Conservation (phyloP, 805 yeast genomes). For the Cyberlindnera saturnus region DNA sequence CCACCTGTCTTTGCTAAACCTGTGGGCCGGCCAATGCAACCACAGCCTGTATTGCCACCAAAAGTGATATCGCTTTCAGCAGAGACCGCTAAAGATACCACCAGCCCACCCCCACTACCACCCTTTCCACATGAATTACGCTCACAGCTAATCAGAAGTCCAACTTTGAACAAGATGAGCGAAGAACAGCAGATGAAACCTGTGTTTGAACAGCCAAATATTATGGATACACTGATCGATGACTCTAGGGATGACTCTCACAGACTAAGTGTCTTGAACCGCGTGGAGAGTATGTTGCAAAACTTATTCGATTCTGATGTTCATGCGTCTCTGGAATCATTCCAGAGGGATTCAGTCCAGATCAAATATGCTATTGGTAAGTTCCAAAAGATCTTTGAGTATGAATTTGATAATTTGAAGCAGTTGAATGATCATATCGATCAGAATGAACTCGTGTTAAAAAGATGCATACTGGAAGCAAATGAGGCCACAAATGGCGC, state of each 20-base stretch:
- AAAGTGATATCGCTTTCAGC: constrained; percentile 9
- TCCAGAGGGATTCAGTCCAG: constrained; percentile 17
- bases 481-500: constrained; percentile 28
- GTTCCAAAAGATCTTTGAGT: constrained; percentile 29
- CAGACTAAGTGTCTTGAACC: constrained; percentile 3
- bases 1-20: constrained; percentile 40
- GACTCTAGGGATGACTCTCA: constrained; percentile 1
- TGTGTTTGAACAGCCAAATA: constrained; percentile 19
- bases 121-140: constrained; percentile 31
- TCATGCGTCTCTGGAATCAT: constrained; percentile 15
- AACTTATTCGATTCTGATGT: constrained; percentile 20
- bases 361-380: constrained; percentile 31
- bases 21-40: constrained; percentile 3
- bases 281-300: constrained; percentile 20
- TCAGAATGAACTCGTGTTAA: constrained; percentile 25
- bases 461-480: constrained; percentile 25
- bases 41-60: constrained; percentile 31
- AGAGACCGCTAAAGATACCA: background rate
- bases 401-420: constrained; percentile 28
- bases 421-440: constrained; percentile 21
- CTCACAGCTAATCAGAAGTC: constrained; percentile 12
- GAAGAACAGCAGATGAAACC: constrained; percentile 5
- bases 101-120: constrained; percentile 31
- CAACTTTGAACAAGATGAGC: constrained; percentile 10
- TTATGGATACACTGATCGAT: constrained; percentile 12